Base-by-base conservation (phyloP, 163 green algal genomes). In the Coccomyxa subellipsoidea region DNA sequence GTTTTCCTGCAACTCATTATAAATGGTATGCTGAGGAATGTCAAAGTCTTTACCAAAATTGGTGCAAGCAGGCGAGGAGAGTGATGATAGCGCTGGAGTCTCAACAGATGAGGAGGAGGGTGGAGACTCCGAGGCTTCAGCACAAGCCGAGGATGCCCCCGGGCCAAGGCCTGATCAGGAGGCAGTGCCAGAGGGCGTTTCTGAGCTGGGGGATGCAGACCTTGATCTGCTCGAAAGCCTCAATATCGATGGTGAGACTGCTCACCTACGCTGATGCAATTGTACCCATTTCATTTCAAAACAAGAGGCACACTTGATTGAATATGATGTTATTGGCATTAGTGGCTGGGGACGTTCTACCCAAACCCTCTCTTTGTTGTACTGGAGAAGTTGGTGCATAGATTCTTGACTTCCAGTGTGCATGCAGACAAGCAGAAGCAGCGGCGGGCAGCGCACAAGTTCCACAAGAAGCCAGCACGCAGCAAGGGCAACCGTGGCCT, bases 381-480 rank as follows among this genome's bases (percentile, higher is more conserved):
- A n/a, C n/a, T n/a, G n/a, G n/a, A n/a, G n/a, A n/a, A n/a, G n/a
- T n/a, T n/a, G n/a, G n/a, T n/a, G n/a, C n/a, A n/a, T n/a, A 59
- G 2, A 18, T 12, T 59, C 3, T 7, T 59, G 47, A 59, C 47
- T 12, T 12, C 47, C 37, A 69, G 7, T 25, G 21, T 59, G 37
- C 38, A 66, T 23, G n/a, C 37, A 39, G 75, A 9, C 36, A 38
- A 32, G 15, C 72, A 35, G 18, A 91, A 91, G 76, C 79, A 76
- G 0, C 82, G 84, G 69, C 85, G 94, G 2, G 82, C 94, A 23
- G 89, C 91, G 15, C 88, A 96, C 85, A 96, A 98, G 86, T 96
- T 97, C 69, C 90, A 98, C 38, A 96, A 96, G 83, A 97, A 97
- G 83, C 81, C 90, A n/a, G 53, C 86, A 0, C 79, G 91, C 21